Evolutionary conservation across 2,329 filamentous ascomycete genomes (phyloP).

Genomic region (Tetracladium maxilliforme): DNA sequence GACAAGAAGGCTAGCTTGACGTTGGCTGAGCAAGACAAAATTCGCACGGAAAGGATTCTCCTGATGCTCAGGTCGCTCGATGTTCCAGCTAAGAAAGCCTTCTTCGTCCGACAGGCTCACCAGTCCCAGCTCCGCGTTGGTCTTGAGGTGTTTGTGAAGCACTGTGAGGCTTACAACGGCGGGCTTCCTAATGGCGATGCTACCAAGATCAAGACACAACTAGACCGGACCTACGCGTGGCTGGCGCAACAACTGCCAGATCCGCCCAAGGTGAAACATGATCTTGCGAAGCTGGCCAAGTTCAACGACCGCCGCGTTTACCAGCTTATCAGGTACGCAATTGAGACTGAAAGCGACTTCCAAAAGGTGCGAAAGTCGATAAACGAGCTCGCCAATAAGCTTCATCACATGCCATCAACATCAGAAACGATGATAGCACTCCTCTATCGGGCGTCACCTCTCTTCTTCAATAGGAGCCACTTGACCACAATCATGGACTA

Average conservation of each 20-base stretch:
- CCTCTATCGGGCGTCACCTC: conserved; percentile 66
- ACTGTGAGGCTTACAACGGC: conserved; percentile 84
- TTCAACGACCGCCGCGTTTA: conserved; percentile 81
- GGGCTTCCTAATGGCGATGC: conserved; percentile 62
- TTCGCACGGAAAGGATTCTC: conserved; percentile 73
- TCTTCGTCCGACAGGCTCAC: conserved; percentile 71
- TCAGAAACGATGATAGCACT: conserved; percentile 69
- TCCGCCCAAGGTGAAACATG: conserved; percentile 50
- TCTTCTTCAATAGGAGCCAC: conserved; percentile 91
- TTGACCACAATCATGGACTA: conserved; percentile 80
- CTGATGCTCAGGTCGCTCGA: conserved; percentile 70
- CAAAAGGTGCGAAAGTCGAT: conserved; percentile 81
- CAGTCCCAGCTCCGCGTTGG: conserved; percentile 63
- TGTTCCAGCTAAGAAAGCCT: conserved; percentile 65
- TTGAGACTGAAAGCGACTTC: conserved; percentile 78
- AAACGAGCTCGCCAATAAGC: conserved; percentile 73
- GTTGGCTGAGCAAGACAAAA: no score
- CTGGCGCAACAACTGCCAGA: conserved; percentile 68
- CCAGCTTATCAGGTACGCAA: conserved; percentile 75
- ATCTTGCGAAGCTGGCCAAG: conserved; percentile 84
- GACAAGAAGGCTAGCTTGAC: conserved; percentile 46
- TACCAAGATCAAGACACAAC: conserved; percentile 48
- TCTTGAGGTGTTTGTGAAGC: conserved; percentile 60
- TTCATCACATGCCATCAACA: conserved; percentile 50
- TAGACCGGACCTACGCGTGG: conserved; percentile 60